Conservation (phyloP, 169 alveolate genomes). For the Eimeria falciformis region DNA sequence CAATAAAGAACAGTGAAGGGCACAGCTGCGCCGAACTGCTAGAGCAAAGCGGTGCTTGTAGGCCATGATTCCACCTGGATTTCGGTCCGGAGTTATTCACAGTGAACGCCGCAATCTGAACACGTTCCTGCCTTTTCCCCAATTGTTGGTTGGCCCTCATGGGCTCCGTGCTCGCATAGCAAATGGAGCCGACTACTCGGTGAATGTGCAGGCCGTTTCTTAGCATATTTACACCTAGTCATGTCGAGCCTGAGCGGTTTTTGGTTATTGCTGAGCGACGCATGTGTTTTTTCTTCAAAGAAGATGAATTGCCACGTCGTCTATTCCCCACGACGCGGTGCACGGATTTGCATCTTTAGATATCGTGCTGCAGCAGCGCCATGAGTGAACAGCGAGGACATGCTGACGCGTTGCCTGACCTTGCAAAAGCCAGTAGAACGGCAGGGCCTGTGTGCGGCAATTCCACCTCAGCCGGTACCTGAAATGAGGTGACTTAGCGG, state of each 20-base stretch:
- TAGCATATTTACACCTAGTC: too few species aligned
- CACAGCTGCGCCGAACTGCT: constrained; percentile 30
- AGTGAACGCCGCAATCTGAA: too few species aligned
- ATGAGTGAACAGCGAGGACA: neutral
- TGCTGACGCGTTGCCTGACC: neutral
- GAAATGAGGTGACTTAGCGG: neutral
- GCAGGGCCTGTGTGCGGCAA: constrained; percentile 65
- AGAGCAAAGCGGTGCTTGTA: too few species aligned
- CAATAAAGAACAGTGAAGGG: constrained; percentile 49
- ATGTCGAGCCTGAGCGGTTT: too few species aligned
- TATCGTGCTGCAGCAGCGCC: constrained; percentile 51
- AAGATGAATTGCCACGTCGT: constrained; percentile 74
- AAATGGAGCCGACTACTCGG: too few species aligned
- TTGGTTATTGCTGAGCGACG: too few species aligned
- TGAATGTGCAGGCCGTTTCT: too few species aligned
- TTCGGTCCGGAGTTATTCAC: too few species aligned
- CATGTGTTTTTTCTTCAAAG: neutral
- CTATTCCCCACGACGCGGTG: constrained; percentile 78
- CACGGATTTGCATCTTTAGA: constrained; percentile 69
- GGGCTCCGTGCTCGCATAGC: too few species aligned
- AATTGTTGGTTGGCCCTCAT: too few species aligned
- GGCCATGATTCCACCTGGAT: too few species aligned
- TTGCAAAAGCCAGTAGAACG: constrained; percentile 49
- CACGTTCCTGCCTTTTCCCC: too few species aligned
- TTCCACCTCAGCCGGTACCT: constrained; percentile 54